These are phyloP conservation scores for Fusarium illudens DNA, from an alignment of 2,329 filamentous ascomycete genomes.

Conservation along the genomic window DNA sequence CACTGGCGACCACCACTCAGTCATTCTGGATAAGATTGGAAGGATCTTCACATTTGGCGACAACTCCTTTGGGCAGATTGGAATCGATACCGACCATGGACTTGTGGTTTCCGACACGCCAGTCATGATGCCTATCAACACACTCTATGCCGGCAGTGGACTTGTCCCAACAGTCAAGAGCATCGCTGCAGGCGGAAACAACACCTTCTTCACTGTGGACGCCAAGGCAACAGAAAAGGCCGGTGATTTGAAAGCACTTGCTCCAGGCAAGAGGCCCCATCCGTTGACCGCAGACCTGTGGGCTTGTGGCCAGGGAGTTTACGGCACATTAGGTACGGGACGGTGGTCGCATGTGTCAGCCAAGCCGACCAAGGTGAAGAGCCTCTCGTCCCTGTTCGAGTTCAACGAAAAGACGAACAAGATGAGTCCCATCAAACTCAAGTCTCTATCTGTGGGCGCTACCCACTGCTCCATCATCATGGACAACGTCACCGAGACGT, in stretches of 20 bases:
- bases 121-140: conserved; percentile 72
- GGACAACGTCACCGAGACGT: conserved; percentile 78
- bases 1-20: conserved; percentile 85
- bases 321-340: conserved; percentile 83
- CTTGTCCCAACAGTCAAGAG: conserved; percentile 73
- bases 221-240: conserved; percentile 61
- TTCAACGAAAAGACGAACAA: conserved; percentile 78
- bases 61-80: conserved; percentile 89
- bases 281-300: conserved; percentile 70
- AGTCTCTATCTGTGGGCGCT: conserved; percentile 76
- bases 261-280: conserved; percentile 47
- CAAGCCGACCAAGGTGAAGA: conserved; percentile 80
- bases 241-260: conserved; percentile 28
- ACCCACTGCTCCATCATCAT: conserved; percentile 86
- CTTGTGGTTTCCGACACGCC: conserved; percentile 73
- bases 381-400: conserved; percentile 84
- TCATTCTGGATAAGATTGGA: conserved; percentile 79
- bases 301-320: conserved; percentile 86
- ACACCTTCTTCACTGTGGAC: conserved; percentile 88
- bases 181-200: conserved; percentile 85
- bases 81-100: conserved; percentile 74
- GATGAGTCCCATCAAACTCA: conserved; percentile 80
- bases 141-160: conserved; percentile 74
- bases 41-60: conserved; percentile 89
- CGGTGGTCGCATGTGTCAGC: conserved; percentile 89